Percentiles rank a stretch among this genome's conserved stretches.
phyloP scores from a whole-genome alignment of 768 basidiomycete genomes.

The Tylopilus intermedius region DNA sequence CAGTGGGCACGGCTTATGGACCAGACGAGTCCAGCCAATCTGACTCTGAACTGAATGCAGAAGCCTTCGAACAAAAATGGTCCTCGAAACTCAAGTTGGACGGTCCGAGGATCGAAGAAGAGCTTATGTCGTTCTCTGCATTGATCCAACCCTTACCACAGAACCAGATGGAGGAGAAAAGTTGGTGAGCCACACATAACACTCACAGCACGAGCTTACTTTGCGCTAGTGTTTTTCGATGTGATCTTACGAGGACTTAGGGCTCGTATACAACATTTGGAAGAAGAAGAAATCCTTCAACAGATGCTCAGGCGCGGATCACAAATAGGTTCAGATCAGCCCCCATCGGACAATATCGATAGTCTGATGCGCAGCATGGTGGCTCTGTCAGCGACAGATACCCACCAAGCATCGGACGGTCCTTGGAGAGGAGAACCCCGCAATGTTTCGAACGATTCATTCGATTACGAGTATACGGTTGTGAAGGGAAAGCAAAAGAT shows the following conservation, averaged over 20 bases:
- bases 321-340: slow-evolving; percentile 31
- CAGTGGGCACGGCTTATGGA: slow-evolving; percentile 44
- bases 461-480: slow-evolving; percentile 23
- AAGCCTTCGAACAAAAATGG: slow-evolving; percentile 36
- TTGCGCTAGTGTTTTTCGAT: slow-evolving; percentile 30
- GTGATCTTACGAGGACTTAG: slow-evolving; percentile 38
- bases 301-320: slow-evolving; percentile 35
- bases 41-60: slow-evolving; percentile 35
- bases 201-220: slow-evolving; percentile 1
- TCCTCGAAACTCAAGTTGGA: slow-evolving; percentile 33
- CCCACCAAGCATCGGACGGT: slow-evolving; percentile 20
- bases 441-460: slow-evolving; percentile 13
- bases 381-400: slow-evolving; percentile 18
- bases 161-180: slow-evolving; percentile 35
- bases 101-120: slow-evolving; percentile 35
- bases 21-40: slow-evolving; percentile 41
- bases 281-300: slow-evolving; percentile 43
- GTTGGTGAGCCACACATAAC: slow-evolving; percentile 25
- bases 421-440: slow-evolving; percentile 26
- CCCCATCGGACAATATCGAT: slow-evolving; percentile 37
- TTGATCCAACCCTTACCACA: slow-evolving; percentile 32
- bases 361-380: slow-evolving; percentile 40
- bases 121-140: slow-evolving; percentile 26
- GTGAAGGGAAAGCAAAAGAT: slow-evolving; percentile 24
- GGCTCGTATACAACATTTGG: slow-evolving; percentile 34